A percentile compares a stretch with the other conserved stretches of the same genome.
phyloP scores from a whole-genome alignment of 2,329 filamentous ascomycete species.

The Cyphellophora europaea region DNA sequence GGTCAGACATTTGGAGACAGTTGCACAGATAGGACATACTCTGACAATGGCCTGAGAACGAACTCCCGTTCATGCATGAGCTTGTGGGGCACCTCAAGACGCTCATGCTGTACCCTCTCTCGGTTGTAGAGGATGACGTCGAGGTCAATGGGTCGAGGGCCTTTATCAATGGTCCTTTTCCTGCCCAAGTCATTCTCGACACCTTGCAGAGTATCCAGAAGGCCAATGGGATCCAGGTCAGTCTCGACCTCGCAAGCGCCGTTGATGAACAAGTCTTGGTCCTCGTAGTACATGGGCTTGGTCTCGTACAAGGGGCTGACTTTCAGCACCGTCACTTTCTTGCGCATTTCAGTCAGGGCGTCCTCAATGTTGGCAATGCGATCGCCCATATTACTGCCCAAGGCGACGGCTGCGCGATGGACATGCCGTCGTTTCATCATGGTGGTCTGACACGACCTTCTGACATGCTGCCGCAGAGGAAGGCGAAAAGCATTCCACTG shows the following conservation, averaged over 20 bases:
- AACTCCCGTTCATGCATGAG: constrained; percentile 88
- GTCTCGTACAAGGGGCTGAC: constrained; percentile 93
- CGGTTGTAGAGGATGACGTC: constrained; percentile 81
- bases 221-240: constrained; percentile 58
- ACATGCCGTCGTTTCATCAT: neutral
- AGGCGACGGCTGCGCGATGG: constrained; percentile 64
- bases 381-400: constrained; percentile 89
- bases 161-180: constrained; percentile 81
- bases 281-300: constrained; percentile 88
- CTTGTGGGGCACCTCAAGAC: constrained; percentile 75
- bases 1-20: constrained; percentile 1
- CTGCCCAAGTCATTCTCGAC: constrained; percentile 76
- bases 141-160: constrained; percentile 86
- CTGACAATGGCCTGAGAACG: constrained; percentile 75
- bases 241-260: constrained; percentile 76
- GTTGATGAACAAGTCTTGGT: constrained; percentile 84
- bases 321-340: constrained; percentile 62
- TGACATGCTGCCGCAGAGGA: too few species aligned
- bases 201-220: constrained; percentile 71
- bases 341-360: constrained; percentile 67
- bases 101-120: constrained; percentile 54
- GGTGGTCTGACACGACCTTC: constrained; percentile 1
- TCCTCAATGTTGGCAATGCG: constrained; percentile 75
- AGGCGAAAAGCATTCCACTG: too few species aligned
- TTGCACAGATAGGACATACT: constrained; percentile 34